A percentile compares a stretch with the other conserved stretches of the same genome.
Conservation (phyloP, 768 basidiomycete species). For the Hysterangium stoloniferum region DNA sequence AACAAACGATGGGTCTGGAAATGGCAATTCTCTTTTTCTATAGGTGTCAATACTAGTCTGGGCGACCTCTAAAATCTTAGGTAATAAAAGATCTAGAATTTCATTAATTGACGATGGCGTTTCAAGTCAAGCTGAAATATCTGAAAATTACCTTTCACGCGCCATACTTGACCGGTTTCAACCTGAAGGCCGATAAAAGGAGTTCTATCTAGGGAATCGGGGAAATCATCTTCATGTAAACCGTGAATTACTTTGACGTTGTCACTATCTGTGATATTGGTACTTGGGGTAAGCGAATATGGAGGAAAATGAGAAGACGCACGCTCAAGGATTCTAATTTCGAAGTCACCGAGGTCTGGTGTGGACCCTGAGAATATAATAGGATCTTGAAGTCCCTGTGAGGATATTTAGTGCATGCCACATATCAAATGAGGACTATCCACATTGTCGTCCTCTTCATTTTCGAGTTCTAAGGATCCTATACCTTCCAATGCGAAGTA, state of each 20-base stretch:
- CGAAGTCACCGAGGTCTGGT: conserved; percentile 77
- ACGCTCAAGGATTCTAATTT: conserved; percentile 76
- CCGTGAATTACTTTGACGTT: conserved; percentile 52
- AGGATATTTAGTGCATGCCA: conserved; percentile 8
- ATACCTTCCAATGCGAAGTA: conserved; percentile 86
- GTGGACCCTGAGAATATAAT: conserved; percentile 66
- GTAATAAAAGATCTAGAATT: conserved; percentile 50
- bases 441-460: conserved; percentile 68
- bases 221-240: conserved; percentile 48
- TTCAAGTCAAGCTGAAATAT: background rate
- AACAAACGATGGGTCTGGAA: conserved; percentile 76
- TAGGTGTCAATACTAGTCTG: conserved; percentile 48
- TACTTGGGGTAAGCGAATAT: background rate
- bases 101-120: background rate
- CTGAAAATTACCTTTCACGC: conserved; percentile 58
- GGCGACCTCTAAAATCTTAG: conserved; percentile 51
- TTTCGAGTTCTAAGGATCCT: conserved; percentile 74
- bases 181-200: conserved; percentile 60
- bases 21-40: conserved; percentile 35
- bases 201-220: conserved; percentile 58
- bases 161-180: conserved; percentile 64
- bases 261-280: conserved; percentile 39
- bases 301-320: conserved; percentile 15
- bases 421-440: conserved; percentile 18
- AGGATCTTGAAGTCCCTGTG: conserved; percentile 66